A percentile compares a stretch with the other conserved stretches of the same genome.
Conservation (phyloP, 495 filamentous ascomycete genomes). For the Copromyces sp. region DNA sequence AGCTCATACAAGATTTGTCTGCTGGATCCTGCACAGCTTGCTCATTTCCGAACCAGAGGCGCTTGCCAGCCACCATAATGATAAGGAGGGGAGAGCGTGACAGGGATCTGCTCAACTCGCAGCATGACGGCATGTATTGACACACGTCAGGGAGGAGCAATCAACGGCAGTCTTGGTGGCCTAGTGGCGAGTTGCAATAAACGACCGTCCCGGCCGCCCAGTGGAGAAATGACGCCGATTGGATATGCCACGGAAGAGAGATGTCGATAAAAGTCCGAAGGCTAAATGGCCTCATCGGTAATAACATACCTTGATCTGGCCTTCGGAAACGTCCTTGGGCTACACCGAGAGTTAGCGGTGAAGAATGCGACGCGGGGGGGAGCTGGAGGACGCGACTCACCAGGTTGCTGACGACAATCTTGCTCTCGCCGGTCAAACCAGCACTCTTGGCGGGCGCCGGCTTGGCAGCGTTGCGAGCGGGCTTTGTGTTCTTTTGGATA, state of each 20-base stretch:
- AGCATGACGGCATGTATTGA: constrained; percentile 15
- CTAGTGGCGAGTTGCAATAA: constrained; percentile 12
- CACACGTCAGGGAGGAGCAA: constrained; percentile 29
- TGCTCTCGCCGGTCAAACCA: constrained; percentile 65
- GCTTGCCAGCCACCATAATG: constrained; percentile 45
- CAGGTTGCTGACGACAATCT: constrained; percentile 96
- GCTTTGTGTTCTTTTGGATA: constrained; percentile 68
- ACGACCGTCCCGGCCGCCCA: constrained; percentile 16
- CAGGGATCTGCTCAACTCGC: constrained; percentile 40
- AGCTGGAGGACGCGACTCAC: constrained; percentile 47
- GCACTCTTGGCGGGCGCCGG: constrained; percentile 44
- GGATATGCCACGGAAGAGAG: constrained; percentile 31
- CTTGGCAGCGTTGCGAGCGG: constrained; percentile 51
- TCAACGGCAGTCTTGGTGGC: constrained; percentile 21
- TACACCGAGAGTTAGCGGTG: constrained; percentile 45
- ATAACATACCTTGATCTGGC: constrained; percentile 99
- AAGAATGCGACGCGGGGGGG: background rate
- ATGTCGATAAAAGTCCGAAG: constrained; percentile 47
- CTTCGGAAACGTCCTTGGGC: constrained; percentile 91
- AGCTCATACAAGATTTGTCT: constrained; percentile 7
- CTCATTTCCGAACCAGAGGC: constrained; percentile 17
- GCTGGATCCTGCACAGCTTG: constrained; percentile 15
- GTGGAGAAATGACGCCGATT: constrained; percentile 32
- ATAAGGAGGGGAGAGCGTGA: constrained; percentile 29
- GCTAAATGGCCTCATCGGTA: constrained; percentile 47